Evolutionary conservation across 2,329 filamentous ascomycete species (phyloP).

Genomic region (Penicillium sp.): DNA sequence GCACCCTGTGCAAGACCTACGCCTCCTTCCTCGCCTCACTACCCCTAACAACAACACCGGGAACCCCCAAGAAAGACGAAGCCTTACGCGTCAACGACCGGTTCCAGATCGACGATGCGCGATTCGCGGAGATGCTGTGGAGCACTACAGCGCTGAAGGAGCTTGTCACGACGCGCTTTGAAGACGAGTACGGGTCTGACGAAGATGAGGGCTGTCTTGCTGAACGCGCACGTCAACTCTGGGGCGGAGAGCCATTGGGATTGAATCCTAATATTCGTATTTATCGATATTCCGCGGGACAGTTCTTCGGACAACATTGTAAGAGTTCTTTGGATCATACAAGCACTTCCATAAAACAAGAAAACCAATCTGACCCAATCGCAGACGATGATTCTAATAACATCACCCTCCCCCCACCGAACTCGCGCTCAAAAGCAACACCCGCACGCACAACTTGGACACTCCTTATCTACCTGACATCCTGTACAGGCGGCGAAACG

Average conservation of each 20-base stretch:
- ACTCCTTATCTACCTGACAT: slow-evolving; percentile 80
- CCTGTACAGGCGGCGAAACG: slow-evolving; percentile 81
- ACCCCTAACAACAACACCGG: slow-evolving; percentile 73
- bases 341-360: not conserved
- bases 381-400: slow-evolving; percentile 84
- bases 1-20: slow-evolving; percentile 71
- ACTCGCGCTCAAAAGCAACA: slow-evolving; percentile 31
- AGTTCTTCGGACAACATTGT: slow-evolving; percentile 94
- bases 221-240: slow-evolving; percentile 43
- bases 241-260: slow-evolving; percentile 80
- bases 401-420: slow-evolving; percentile 56
- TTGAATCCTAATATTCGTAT: slow-evolving; percentile 85
- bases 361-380: slow-evolving; percentile 7
- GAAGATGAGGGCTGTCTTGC: not conserved
- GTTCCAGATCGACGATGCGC: slow-evolving; percentile 73
- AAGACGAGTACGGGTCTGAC: slow-evolving; percentile 28
- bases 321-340: slow-evolving; percentile 34
- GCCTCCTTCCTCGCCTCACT: slow-evolving; percentile 69
- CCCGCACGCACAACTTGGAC: slow-evolving; percentile 83
- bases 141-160: slow-evolving; percentile 70
- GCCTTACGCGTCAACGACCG: slow-evolving; percentile 86
- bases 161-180: slow-evolving; percentile 45
- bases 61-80: slow-evolving; percentile 73
- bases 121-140: slow-evolving; percentile 76
- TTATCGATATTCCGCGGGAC: slow-evolving; percentile 79